Conservation (phyloP, 2,329 filamentous ascomycete genomes). For the Hypoxylon sp. region DNA sequence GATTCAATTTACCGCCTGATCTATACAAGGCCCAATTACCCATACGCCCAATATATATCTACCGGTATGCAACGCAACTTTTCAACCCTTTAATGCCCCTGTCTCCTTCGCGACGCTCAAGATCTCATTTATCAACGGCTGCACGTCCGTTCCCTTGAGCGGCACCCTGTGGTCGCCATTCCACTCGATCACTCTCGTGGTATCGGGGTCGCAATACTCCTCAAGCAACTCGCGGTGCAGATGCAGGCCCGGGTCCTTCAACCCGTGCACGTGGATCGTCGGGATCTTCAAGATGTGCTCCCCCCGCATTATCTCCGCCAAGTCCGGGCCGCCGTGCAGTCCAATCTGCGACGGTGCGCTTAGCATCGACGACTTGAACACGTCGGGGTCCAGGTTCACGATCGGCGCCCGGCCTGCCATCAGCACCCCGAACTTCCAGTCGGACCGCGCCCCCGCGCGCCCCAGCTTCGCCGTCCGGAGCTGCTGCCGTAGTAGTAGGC, state of each 20-base stretch:
- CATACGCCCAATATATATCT: not conserved
- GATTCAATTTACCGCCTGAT: not conserved
- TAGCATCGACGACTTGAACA: slow-evolving; percentile 51
- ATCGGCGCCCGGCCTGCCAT: slow-evolving; percentile 74
- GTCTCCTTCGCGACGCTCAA: slow-evolving; percentile 65
- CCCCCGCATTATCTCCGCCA: slow-evolving; percentile 57
- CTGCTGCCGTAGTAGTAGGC: slow-evolving; percentile 74
- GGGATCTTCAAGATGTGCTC: slow-evolving; percentile 68
- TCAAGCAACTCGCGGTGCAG: slow-evolving; percentile 70
- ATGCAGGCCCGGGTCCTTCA: slow-evolving; percentile 71
- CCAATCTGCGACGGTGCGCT: slow-evolving; percentile 49
- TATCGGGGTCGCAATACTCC: slow-evolving; percentile 71
- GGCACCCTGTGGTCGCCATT: slow-evolving; percentile 79
- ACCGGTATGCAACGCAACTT: not conserved
- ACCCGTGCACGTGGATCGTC: slow-evolving; percentile 78
- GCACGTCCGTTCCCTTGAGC: slow-evolving; percentile 76
- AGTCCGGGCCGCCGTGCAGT: slow-evolving; percentile 61
- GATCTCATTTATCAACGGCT: slow-evolving; percentile 67
- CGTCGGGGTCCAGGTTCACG: slow-evolving; percentile 63
- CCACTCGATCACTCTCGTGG: slow-evolving; percentile 76
- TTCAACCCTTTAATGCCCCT: slow-evolving; percentile 51
- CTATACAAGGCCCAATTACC: not conserved
- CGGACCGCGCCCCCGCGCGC: slow-evolving; percentile 35
- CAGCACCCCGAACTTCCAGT: slow-evolving; percentile 72
- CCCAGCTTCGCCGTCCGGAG: slow-evolving; percentile 59